Evolutionary conservation across 2,329 filamentous ascomycete genomes (phyloP).

Genomic region (Bimuria novae-zelandiae): DNA sequence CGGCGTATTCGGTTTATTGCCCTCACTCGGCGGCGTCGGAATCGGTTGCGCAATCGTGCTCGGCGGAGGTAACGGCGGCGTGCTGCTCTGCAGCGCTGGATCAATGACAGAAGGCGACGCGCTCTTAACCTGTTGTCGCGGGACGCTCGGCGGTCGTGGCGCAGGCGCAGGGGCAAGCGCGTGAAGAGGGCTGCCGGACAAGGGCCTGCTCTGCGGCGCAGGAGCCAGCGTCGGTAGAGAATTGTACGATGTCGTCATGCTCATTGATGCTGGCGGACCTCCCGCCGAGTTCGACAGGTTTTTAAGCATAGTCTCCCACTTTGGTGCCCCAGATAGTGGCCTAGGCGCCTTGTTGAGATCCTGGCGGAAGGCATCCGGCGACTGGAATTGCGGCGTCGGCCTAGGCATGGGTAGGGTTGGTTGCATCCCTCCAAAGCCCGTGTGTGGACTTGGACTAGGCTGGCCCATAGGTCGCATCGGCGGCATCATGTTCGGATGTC

Average conservation of each 20-base stretch:
- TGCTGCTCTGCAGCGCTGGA: conserved; percentile 20
- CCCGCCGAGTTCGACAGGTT: conserved; percentile 32
- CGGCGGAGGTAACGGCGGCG: conserved; percentile 18
- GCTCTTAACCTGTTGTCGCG: conserved; percentile 14
- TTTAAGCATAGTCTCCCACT: conserved; percentile 43
- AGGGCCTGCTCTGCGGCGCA: not conserved
- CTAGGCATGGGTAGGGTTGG: conserved; percentile 23
- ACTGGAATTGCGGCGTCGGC: conserved; percentile 49
- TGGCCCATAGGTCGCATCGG: conserved; percentile 19
- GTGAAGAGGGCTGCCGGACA: conserved; percentile 2
- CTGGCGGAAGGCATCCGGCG: conserved; percentile 50
- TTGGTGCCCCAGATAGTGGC: conserved; percentile 27
- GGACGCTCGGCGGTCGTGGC: conserved; percentile 22
- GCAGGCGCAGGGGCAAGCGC: conserved; percentile 9
- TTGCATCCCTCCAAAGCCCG: conserved; percentile 17
- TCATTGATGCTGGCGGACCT: conserved; percentile 11
- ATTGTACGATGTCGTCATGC: not conserved
- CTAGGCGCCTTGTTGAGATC: conserved; percentile 40
- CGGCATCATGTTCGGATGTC: conserved; percentile 19
- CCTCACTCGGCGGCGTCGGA: conserved; percentile 32
- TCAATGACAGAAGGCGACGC: conserved; percentile 10
- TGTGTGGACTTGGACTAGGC: conserved; percentile 13
- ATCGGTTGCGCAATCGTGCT: conserved; percentile 34
- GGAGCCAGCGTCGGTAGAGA: not conserved
- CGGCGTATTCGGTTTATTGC: conserved; percentile 23